A percentile compares a stretch with the other conserved stretches of the same genome.
Conservation (phyloP, 177 flowering plant genomes). For the Vitis hybrid region DNA sequence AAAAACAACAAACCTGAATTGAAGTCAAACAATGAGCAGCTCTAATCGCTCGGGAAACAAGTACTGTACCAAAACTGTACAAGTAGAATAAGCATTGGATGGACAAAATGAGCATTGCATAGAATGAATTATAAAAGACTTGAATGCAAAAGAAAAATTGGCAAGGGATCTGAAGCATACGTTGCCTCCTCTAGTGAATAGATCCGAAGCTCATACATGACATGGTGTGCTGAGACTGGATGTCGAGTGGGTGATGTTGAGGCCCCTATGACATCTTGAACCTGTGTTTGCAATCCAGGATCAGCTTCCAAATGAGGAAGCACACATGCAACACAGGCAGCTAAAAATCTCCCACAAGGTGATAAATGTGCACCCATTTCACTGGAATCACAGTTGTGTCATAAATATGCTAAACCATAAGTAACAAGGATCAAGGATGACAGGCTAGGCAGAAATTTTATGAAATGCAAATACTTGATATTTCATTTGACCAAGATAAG, state of each 20-base stretch:
- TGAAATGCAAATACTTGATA: not conserved
- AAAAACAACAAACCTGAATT: conserved; percentile 73
- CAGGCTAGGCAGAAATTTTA: not conserved
- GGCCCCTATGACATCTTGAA: conserved; percentile 53
- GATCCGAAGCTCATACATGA: conserved; percentile 94
- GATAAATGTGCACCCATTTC: conserved; percentile 99
- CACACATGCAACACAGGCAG: conserved; percentile 75
- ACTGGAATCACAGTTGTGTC: conserved; percentile 43
- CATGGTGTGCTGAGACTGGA: conserved; percentile 85
- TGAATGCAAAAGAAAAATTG: not conserved
- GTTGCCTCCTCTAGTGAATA: conserved; percentile 97
- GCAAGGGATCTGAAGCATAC: conserved; percentile 37
- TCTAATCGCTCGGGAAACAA: conserved; percentile 88
- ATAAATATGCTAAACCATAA: not conserved
- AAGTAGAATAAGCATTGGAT: conserved; percentile 9
- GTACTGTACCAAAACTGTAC: conserved; percentile 81
- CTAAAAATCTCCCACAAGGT: conserved; percentile 97
- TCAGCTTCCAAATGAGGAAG: conserved; percentile 79
- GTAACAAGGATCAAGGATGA: not conserved
- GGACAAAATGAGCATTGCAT: not conserved
- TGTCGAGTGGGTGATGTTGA: conserved; percentile 95
- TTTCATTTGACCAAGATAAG: not conserved
- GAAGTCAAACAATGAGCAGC: conserved; percentile 99
- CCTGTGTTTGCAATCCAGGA: conserved; percentile 54
- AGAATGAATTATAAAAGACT: not conserved